Evolutionary conservation across 2,329 filamentous ascomycete genomes (phyloP), one percentile per base, ranked within the genome.

Genomic region (Botryosphaeria dothidea): DNA sequence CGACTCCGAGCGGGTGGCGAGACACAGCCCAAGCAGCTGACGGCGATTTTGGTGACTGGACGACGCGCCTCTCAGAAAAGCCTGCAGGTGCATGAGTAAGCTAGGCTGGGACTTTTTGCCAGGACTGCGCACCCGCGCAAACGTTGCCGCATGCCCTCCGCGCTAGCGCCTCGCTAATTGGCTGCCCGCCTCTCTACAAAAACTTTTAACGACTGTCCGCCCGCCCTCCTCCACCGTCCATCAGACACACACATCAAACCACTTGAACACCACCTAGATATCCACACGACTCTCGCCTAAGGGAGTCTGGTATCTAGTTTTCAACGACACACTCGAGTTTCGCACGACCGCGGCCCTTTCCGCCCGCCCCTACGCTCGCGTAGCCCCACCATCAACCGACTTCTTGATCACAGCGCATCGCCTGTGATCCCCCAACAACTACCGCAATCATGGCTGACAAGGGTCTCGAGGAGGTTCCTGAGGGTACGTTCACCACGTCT

Each of bases 391-490:
- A 77, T 72, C 69, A 69, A 68, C 57, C 64, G 66, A 34, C 63
- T 51, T 60, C 41, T 41, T 70, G 74, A 76, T 75, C 76, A 74
- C 74, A 74, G 74, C 69, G 70, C 89, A 83, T 84, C 81, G 90
- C 89, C 90, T 92, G 91, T 88, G 89, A 86, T 87, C 81, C 78
- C 77, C 66, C 67, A 77, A 77, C 75, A 71, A 68, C 51, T 60
- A 76, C 83, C 89, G 89, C 92, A 94, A 97, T 91, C 88, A 98
- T 98, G 94, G 94, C 93, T 92, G 89, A 90, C 81, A 91, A 97
- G 88, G 94, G 94, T 87, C 92, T 98, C 85, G 93, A 97, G 87
- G 94, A 98, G 82, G 90, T 97, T 84, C 90, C 92, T 81, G 93
- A 96, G 87, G 88, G 92, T 96, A 86, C 85, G 92, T 89, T 69